A percentile compares a stretch with the other conserved stretches of the same genome.
Evolutionary conservation across 176 grass and related monocot species (phyloP).

Genomic region (Carex kokanica): DNA sequence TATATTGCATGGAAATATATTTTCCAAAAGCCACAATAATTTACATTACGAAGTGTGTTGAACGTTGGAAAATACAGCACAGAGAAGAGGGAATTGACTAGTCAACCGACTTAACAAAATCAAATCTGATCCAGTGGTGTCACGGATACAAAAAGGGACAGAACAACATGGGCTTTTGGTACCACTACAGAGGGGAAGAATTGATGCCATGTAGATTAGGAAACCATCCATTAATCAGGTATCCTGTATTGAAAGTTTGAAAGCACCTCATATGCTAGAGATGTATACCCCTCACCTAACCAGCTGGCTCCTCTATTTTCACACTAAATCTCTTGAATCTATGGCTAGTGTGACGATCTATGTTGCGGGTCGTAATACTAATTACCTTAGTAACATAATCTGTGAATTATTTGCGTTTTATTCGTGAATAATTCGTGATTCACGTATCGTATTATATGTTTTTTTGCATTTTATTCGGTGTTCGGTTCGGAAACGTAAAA

Average conservation of each 20-base stretch:
- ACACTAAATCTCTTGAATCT: neutral
- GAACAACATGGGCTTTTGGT: conserved; percentile 12
- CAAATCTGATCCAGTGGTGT: conserved; percentile 10
- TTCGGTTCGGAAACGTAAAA: too few relatives aligned
- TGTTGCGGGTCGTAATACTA: neutral
- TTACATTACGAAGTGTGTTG: neutral
- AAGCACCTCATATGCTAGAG: neutral
- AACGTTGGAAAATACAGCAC: neutral
- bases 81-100: neutral
- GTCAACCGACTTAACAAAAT: neutral
- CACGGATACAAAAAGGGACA: conserved; percentile 6
- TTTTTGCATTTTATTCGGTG: too few relatives aligned
- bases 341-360: neutral
- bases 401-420: too few relatives aligned
- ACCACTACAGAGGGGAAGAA: neutral
- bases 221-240: conserved; percentile 20
- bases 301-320: conserved; percentile 3
- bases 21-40: neutral
- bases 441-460: too few relatives aligned
- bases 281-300: conserved; percentile 25
- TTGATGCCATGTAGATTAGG: conserved; percentile 30
- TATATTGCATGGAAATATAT: neutral
- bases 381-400: neutral
- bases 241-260: neutral
- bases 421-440: too few relatives aligned